Base-by-base conservation (phyloP, 305 asterid genomes). In the Vinca major region DNA sequence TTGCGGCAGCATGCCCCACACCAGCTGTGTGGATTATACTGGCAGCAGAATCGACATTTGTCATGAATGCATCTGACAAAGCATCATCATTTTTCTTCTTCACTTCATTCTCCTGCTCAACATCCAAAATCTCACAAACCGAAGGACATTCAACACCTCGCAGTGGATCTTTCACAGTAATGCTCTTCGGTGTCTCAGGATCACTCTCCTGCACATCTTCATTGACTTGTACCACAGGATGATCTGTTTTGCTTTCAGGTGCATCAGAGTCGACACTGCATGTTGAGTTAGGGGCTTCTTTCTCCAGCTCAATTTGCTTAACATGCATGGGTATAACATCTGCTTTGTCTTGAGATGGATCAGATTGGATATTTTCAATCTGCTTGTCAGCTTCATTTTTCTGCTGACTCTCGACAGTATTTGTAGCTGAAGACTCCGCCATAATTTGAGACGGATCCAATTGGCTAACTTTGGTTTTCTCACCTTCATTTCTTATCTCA, bases 341-440 rank as follows among this genome's bases (percentile, higher is more conserved):
- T 67, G 70, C 68, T 62, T 65, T 64, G 71, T 57, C 80, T 54
- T 75, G 84, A 58, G 83, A 73, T 69, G 84, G 65, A 73, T 50
- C 61, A 21, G 73, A 69, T 10, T 49, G 60, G 71, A 74, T 70
- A 1, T 74, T 73, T 72, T 80, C 73, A 58, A 69, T 71, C 78
- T 47, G 73, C 63, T 74, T 80, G 68, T 77, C 81, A 82, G 72
- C 58, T 54, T 67, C 77, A 67, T 60, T 66, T 52, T 68, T 79
- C 75, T 20, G 78, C 76, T 74, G 79, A 62, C 71, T 71, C 53
- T 10, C 26, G 0, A 7, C 12, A 9, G 20, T 36, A 0, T 6
- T 21, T 41, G 63, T 6, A 6, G 20, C 68, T 14, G 63, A 71
- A 11, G 53, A 52, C 12, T 62, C 54, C 6, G 19, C n/a, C 19